Conservation (phyloP, 2,329 filamentous ascomycete genomes). For the Sporothrix brasiliensis region DNA sequence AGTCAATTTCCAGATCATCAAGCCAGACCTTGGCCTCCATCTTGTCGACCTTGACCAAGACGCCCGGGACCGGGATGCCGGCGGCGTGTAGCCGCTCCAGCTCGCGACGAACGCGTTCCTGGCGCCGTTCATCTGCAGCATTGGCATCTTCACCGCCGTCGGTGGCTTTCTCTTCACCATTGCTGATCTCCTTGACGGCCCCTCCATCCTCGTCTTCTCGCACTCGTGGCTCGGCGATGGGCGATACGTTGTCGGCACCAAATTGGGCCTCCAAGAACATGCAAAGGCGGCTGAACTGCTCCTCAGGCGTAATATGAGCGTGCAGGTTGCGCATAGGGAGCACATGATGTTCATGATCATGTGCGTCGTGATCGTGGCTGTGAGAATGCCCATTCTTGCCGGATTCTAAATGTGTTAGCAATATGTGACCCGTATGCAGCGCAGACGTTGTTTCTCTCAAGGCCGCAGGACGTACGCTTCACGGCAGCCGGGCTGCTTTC, state of each 20-base stretch:
- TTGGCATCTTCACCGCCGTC: conserved; percentile 44
- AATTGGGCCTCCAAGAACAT: conserved; percentile 98
- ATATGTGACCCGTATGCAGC: not conserved
- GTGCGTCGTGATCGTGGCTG: conserved; percentile 47
- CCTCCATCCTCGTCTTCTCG: conserved; percentile 43
- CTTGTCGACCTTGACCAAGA: conserved; percentile 86
- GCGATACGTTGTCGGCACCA: conserved; percentile 76
- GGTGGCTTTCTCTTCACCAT: conserved; percentile 38
- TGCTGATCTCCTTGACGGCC: conserved; percentile 38
- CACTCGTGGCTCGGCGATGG: conserved; percentile 69
- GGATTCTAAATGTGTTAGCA: conserved; percentile 54
- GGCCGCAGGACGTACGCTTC: conserved; percentile 63
- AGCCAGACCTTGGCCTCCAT: conserved; percentile 88
- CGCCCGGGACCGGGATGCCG: conserved; percentile 87
- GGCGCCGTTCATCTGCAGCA: conserved; percentile 42
- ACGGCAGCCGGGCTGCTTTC: conserved; percentile 95
- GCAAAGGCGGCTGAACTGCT: conserved; percentile 81
- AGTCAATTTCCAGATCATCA: conserved; percentile 89
- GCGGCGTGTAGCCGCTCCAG: conserved; percentile 77
- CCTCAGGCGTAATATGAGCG: conserved; percentile 68
- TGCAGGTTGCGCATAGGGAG: conserved; percentile 68
- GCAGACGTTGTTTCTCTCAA: not conserved
- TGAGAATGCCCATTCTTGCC: conserved; percentile 55
- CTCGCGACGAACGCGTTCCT: conserved; percentile 59
- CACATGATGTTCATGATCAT: conserved; percentile 45